Evolutionary conservation across 768 basidiomycete genomes (phyloP), one percentile per base, ranked within the genome.

Genomic region (Rhodotorula babjevae): DNA sequence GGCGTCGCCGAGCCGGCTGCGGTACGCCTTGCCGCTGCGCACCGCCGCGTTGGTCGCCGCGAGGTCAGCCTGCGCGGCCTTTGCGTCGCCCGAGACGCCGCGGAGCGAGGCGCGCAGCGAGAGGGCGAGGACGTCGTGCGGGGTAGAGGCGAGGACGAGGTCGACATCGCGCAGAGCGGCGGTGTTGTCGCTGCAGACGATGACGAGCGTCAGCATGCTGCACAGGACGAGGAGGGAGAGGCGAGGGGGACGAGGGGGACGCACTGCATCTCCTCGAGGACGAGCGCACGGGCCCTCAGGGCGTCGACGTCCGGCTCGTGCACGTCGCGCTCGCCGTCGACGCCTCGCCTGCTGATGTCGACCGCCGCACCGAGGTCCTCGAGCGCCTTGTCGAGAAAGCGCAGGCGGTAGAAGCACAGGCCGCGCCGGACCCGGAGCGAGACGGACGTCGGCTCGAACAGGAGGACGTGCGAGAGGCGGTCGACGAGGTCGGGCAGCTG

Each of bases 401-500:
- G 53, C 15, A 77, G 12, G 3, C 76, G 65, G 52, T 77, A 74
- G 18, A 36, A 49, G 14, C 27, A 61, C 40, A 72, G 46, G 0
- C 63, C 76, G 1, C 72, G 63, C 0, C 76, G 63, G 23, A 77
- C 44, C 27, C 53, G 63, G 2, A 68, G 50, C 52, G 72, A 69
- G 52, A 71, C 65, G 18, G 71, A 73, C 8, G 40, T 50, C 3
- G 67, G 65, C 25, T 77, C 76, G 49, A 27, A 74, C 29, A 69
- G 67, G 12, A 77, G 50, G 29, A 74, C 31, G 58, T 77, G 72
- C 1, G 69, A 69, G 29, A 77, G 68, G 18, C 64, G 67, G 42
- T 68, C 33, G 55, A 72, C 19, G 19, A 77, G 50, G 19, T 8
- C 2, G 5, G 73, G 73, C 2, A 75, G 63, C 4, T 67, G 46